A percentile compares a stretch with the other conserved stretches of the same genome.
Conservation (phyloP, 768 basidiomycete species). For the Calvatia gigantea region DNA sequence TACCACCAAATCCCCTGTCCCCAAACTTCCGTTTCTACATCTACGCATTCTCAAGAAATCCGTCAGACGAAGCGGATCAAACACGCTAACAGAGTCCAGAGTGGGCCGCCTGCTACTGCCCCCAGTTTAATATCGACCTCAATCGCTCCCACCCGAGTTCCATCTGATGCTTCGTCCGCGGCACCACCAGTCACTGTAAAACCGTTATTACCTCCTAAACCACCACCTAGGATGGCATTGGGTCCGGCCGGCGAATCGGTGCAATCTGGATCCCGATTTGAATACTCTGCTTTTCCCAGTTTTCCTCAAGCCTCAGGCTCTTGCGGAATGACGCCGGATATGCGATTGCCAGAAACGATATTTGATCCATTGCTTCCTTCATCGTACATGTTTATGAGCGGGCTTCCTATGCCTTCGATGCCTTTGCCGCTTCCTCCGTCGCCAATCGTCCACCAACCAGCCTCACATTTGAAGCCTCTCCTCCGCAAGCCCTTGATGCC, state of each 20-base stretch:
- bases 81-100: neutral
- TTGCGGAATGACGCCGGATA: neutral
- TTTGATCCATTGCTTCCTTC: conserved; percentile 7
- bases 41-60: too few relatives aligned
- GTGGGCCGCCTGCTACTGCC: neutral
- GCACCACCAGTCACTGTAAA: neutral
- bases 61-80: neutral
- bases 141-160: neutral
- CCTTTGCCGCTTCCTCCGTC: neutral
- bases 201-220: too few relatives aligned
- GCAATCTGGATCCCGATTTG: too few relatives aligned
- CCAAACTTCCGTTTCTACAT: neutral
- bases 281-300: neutral
- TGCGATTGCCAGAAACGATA: neutral
- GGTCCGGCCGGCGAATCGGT: too few relatives aligned
- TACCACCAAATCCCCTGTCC: neutral
- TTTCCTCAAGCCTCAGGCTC: neutral
- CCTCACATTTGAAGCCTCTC: neutral
- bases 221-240: too few relatives aligned
- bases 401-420: neutral
- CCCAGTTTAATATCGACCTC: neutral
- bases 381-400: neutral
- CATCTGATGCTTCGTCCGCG: neutral
- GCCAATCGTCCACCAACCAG: neutral
- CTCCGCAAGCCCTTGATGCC: neutral